phyloP scores from a whole-genome alignment of 148 eudicot species.

The Spergularia marina region DNA sequence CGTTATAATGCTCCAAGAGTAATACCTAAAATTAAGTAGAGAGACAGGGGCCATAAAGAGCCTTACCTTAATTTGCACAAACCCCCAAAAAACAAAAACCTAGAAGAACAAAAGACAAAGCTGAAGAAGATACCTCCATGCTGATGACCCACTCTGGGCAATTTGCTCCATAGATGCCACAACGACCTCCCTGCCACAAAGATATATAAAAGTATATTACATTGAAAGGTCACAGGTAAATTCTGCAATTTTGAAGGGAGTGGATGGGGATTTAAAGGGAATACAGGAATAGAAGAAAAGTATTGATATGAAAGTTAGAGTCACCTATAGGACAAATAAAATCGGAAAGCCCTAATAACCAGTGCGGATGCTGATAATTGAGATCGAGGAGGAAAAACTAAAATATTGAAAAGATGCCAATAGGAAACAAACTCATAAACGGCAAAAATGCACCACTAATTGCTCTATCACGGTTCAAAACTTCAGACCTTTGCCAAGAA shows the following conservation, averaged over 20 bases:
- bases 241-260: neutral
- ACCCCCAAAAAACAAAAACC: neutral
- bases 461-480: too few relatives aligned
- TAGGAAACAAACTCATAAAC: too few relatives aligned
- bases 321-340: neutral
- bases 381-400: too few relatives aligned
- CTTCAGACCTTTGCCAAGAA: too few relatives aligned
- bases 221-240: neutral
- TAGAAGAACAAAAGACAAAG: neutral
- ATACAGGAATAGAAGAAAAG: neutral
- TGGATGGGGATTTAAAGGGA: neutral
- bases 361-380: too few relatives aligned
- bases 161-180: slow-evolving; percentile 93
- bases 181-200: slow-evolving; percentile 71
- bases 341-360: neutral
- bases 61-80: neutral
- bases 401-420: too few relatives aligned
- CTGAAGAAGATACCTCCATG: slow-evolving; percentile 79
- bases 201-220: slow-evolving; percentile 5
- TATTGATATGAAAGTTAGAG: neutral
- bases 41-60: neutral
- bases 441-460: too few relatives aligned
- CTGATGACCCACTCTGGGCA: slow-evolving; percentile 87
- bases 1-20: neutral
- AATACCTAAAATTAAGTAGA: neutral